A percentile compares a stretch with the other conserved stretches of the same genome.
Conservation (phyloP, 495 filamentous ascomycete species). For the Daldinia decipiens region DNA sequence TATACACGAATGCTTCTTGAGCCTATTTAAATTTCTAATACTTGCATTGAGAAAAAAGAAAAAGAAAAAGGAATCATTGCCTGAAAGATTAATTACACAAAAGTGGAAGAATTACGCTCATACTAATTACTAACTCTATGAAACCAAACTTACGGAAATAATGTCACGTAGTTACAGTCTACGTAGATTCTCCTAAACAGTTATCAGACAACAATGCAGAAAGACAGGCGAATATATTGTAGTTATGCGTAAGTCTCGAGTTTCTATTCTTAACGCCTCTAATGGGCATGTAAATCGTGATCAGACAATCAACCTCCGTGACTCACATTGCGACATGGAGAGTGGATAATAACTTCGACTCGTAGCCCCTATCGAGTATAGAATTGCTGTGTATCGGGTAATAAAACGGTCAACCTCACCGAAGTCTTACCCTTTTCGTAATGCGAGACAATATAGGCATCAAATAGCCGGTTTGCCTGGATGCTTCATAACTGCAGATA, state of each 20-base stretch:
- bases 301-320: not conserved
- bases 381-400: not conserved
- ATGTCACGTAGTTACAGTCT: too few species aligned
- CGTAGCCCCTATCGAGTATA: not conserved
- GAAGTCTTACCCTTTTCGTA: not conserved
- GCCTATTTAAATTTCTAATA: too few species aligned
- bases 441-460: not conserved
- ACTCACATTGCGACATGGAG: not conserved
- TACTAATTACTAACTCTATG: too few species aligned
- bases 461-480: not conserved
- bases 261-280: not conserved
- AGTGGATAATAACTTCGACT: not conserved
- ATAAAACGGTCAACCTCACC: not conserved
- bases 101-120: too few species aligned
- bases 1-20: too few species aligned
- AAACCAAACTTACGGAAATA: too few species aligned
- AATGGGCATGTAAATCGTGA: not conserved
- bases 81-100: too few species aligned
- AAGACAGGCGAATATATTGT: not conserved
- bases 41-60: too few species aligned
- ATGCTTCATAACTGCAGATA: not conserved
- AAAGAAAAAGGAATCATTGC: too few species aligned
- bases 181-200: not conserved
- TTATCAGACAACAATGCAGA: not conserved
- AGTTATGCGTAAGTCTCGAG: not conserved